Base-by-base conservation (phyloP, 176 grass and related monocot genomes). In the Oryza meridionalis region DNA sequence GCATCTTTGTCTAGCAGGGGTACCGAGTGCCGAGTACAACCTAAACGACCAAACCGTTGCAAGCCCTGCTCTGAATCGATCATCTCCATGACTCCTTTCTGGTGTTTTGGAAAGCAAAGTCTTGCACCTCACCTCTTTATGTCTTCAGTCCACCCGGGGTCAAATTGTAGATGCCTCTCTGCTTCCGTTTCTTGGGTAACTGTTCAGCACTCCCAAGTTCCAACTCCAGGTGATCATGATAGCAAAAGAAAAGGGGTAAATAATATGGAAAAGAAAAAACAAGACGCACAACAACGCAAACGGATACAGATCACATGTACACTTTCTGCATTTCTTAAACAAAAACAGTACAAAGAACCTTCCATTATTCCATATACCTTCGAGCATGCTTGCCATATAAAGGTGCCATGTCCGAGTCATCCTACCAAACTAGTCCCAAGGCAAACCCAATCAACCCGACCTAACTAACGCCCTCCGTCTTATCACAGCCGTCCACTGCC, bases 161-260 rank as follows among this genome's bases (percentile, higher is more conserved):
- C 69, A 77, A 32, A 66, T 77, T 66, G 83, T 26, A 45, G 17
- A 73, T 22, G 75, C 50, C 24, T 37, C 64, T 55, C 51, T 19
- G 51, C 51, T 55, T 55, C 51, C 51, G 19, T 25, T 26, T 12
- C 73, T 67, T 11, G 49, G 32, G 82, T 13, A 83, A 45, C 9
- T 17, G 50, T 11, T 19, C 25, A 55, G 16, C 51, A 21, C 51
- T 53, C 50, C 50, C 15, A 35, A 35, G 33, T 35, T 55, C 14
- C 17, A 62, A 15, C 16, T 55, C 14, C 17, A 46, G 12, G 55
- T 43, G 76, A 86, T 9, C 55, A 58, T 64, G 51, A 85, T 75
- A 29, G 55, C 51, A 19, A 26, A 49, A 85, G 68, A 25, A 25
- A 24, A 46, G 64, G 2, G 5, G 49, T 55, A 16, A 21, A 7